These are phyloP conservation scores for Aspergillus fischeri DNA, from an alignment of 2,329 filamentous ascomycete species.

Conservation along the genomic window DNA sequence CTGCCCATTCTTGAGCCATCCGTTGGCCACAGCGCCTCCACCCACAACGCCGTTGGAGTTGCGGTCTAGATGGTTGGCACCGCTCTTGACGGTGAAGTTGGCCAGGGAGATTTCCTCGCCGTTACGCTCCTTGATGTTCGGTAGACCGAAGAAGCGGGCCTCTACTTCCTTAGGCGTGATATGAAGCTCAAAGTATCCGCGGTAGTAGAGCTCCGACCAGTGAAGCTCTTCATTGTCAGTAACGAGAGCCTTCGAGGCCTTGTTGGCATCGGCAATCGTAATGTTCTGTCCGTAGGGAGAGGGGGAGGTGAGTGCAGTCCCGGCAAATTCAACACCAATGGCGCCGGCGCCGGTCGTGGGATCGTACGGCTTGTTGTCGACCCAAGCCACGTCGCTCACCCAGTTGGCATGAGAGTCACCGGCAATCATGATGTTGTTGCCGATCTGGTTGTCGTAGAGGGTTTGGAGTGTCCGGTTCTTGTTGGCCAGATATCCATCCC, in stretches of 20 bases:
- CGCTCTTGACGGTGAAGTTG: constrained; percentile 64
- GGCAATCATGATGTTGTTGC: constrained; percentile 68
- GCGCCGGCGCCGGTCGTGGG: constrained; percentile 50
- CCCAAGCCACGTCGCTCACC: constrained; percentile 58
- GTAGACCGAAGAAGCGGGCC: constrained; percentile 63
- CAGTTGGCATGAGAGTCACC: constrained; percentile 68
- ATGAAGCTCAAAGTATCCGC: constrained; percentile 66
- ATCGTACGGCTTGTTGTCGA: constrained; percentile 51
- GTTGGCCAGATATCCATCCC: constrained; percentile 66
- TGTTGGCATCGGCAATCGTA: constrained; percentile 50
- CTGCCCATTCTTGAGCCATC: background rate
- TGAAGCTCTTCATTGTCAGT: constrained; percentile 60
- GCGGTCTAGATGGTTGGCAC: constrained; percentile 56
- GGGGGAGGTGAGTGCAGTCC: constrained; percentile 61
- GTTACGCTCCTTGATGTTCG: constrained; percentile 57
- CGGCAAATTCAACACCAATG: constrained; percentile 62
- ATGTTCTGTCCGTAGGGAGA: constrained; percentile 55
- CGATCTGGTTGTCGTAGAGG: constrained; percentile 64
- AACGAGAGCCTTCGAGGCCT: constrained; percentile 31
- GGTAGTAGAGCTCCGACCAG: constrained; percentile 70
- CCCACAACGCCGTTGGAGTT: background rate
- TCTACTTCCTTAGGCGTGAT: constrained; percentile 54
- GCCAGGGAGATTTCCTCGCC: constrained; percentile 62
- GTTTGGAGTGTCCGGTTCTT: constrained; percentile 66
- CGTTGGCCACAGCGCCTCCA: background rate